phyloP scores from a whole-genome alignment of 257 asterid genomes.

The Scutellaria barbata region DNA sequence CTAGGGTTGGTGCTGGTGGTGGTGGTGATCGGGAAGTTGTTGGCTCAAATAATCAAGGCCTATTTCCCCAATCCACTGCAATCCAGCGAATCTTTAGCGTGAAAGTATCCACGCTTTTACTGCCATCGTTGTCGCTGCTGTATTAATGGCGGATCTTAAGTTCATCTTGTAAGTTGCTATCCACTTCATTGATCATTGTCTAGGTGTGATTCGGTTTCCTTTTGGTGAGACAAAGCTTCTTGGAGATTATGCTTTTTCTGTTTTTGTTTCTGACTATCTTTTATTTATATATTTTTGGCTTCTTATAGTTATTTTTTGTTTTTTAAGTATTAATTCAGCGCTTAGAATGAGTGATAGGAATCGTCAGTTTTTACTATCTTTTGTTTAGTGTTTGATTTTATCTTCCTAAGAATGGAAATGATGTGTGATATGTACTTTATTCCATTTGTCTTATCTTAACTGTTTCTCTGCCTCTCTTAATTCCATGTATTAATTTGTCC shows the following conservation, averaged over 20 bases:
- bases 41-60: not conserved
- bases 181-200: not conserved
- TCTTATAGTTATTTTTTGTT: not conserved
- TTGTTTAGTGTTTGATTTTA: not conserved
- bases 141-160: not conserved
- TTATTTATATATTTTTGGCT: not conserved
- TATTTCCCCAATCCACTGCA: not conserved
- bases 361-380: not conserved
- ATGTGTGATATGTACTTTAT: not conserved
- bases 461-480: not conserved
- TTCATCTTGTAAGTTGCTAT: not conserved
- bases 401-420: not conserved
- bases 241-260: no score
- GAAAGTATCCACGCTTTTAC: no score
- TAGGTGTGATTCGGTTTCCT: slow-evolving; percentile 20
- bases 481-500: not conserved
- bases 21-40: not conserved
- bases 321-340: not conserved
- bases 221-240: not conserved
- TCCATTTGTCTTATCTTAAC: not conserved
- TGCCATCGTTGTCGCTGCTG: not conserved
- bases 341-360: not conserved
- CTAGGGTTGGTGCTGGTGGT: not conserved
- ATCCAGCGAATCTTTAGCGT: not conserved
- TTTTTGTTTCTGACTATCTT: no score